A percentile compares a stretch with the other conserved stretches of the same genome.
These are phyloP conservation scores for Pyrenophora seminiperda DNA, from an alignment of 2,329 filamentous ascomycete species.

Conservation along the genomic window DNA sequence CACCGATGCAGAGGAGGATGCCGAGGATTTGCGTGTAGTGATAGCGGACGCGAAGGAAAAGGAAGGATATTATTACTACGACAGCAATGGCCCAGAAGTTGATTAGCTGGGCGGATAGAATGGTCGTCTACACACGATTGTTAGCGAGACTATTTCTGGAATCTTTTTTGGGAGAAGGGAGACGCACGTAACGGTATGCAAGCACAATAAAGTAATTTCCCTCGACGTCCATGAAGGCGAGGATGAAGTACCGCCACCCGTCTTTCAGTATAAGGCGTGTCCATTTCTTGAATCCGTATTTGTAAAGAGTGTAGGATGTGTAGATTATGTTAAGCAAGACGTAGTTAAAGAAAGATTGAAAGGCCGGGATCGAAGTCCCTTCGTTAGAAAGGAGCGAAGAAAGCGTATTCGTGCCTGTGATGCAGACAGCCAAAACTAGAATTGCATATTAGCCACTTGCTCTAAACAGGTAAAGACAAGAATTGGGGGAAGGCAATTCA, in stretches of 20 bases:
- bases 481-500: neutral
- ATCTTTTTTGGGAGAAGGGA: neutral
- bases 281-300: constrained; percentile 77
- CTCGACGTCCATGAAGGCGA: constrained; percentile 91
- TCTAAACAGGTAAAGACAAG: neutral
- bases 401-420: constrained; percentile 92
- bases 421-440: constrained; percentile 67
- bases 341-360: constrained; percentile 97
- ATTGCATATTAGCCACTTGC: neutral
- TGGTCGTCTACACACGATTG: constrained; percentile 69
- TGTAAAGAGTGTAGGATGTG: constrained; percentile 76
- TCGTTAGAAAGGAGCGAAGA: constrained; percentile 71
- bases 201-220: constrained; percentile 98
- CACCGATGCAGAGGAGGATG: constrained; percentile 88
- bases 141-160: neutral
- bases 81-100: constrained; percentile 99
- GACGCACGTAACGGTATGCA: constrained; percentile 70
- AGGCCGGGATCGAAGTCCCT: constrained; percentile 84
- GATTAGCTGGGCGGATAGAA: constrained; percentile 90
- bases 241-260: constrained; percentile 89
- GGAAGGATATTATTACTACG: constrained; percentile 83
- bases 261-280: constrained; percentile 66
- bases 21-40: constrained; percentile 82
- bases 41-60: constrained; percentile 86
- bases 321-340: constrained; percentile 81